Evolutionary conservation across 2,329 filamentous ascomycete species (phyloP).

Genomic region (Lachnellula subtilissima): DNA sequence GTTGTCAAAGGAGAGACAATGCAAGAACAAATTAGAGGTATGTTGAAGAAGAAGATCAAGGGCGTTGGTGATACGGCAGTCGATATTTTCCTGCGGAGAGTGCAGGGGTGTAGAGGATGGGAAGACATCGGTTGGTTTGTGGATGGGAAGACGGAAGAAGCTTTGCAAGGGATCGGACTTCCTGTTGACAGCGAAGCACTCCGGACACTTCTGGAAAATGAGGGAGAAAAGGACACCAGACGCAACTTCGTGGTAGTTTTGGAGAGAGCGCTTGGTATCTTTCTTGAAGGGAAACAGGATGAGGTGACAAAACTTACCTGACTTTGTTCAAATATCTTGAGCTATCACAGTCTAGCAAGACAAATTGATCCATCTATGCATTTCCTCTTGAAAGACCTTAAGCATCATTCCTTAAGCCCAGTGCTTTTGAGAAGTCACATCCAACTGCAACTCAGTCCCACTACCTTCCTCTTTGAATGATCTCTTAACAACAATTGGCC

Average conservation of each 20-base stretch:
- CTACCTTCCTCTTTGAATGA: background rate
- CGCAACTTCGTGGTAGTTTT: background rate
- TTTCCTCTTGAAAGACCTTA: too few relatives aligned
- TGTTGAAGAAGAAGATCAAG: background rate
- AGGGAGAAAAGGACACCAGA: background rate
- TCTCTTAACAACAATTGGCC: background rate
- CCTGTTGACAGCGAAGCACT: background rate
- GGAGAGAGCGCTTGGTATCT: background rate
- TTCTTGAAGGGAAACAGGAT: background rate
- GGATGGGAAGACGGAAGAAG: background rate
- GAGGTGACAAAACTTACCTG: background rate
- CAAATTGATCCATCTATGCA: too few relatives aligned
- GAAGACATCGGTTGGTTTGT: background rate
- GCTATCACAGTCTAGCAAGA: too few relatives aligned
- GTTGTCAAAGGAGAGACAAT: background rate
- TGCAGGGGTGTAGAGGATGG: background rate
- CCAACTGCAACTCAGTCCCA: background rate
- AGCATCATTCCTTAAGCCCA: background rate
- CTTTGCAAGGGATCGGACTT: background rate
- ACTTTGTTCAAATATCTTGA: too few relatives aligned
- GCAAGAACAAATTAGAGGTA: background rate
- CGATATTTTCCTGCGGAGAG: background rate
- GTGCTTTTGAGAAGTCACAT: background rate
- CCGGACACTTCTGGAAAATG: background rate
- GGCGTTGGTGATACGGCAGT: background rate